phyloP scores from a whole-genome alignment of 2,329 filamentous ascomycete species.

The Trichothecium roseum region DNA sequence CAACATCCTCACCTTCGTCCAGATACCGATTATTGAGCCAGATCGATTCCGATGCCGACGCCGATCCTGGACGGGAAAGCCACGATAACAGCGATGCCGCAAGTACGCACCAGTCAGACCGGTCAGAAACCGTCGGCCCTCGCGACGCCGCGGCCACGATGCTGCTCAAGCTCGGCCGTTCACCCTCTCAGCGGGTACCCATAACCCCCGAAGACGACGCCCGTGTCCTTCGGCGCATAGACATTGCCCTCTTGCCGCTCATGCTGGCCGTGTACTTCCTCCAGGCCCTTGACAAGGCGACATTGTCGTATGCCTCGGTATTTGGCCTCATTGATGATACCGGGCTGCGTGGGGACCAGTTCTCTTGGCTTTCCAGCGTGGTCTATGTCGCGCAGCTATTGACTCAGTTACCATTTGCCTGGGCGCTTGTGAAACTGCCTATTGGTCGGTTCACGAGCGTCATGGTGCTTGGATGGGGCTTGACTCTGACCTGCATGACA shows the following conservation, averaged over 20 bases:
- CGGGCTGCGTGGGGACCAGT: conserved; percentile 43
- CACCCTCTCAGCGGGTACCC: conserved; percentile 19
- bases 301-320: conserved; percentile 50
- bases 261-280: conserved; percentile 53
- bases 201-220: conserved; percentile 22
- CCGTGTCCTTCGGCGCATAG: conserved; percentile 26
- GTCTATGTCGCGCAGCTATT: conserved; percentile 50
- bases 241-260: conserved; percentile 27
- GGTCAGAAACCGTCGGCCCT: conserved; percentile 23
- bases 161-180: conserved; percentile 27
- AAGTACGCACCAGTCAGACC: conserved; percentile 36
- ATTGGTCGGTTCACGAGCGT: conserved; percentile 51
- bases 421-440: conserved; percentile 48
- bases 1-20: too few species aligned
- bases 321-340: conserved; percentile 53
- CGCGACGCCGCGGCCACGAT: conserved; percentile 35
- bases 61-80: too few species aligned
- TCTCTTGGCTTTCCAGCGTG: conserved; percentile 51
- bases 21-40: too few species aligned
- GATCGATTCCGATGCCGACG: too few species aligned
- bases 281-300: conserved; percentile 53
- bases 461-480: conserved; percentile 44
- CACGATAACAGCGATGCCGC: too few species aligned
- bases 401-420: conserved; percentile 44
- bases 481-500: conserved; percentile 39